Percentiles rank a stretch among this genome's conserved stretches.
Evolutionary conservation across 2,329 filamentous ascomycete genomes (phyloP).

Genomic region (Rachicladosporium sp.): DNA sequence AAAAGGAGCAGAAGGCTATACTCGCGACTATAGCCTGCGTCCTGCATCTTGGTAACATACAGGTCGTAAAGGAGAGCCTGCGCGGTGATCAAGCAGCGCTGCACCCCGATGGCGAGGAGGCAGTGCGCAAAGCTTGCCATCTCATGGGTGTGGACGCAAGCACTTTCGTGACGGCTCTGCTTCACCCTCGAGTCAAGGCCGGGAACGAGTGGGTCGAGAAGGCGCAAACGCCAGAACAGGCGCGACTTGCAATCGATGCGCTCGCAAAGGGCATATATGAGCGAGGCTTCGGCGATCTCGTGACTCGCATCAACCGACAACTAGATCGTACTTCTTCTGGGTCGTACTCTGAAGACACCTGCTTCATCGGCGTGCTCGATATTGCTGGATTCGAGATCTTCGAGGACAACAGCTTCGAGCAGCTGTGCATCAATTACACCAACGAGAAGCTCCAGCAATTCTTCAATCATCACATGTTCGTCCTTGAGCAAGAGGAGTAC

Average conservation of each 20-base stretch:
- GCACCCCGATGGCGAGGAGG: conserved; percentile 58
- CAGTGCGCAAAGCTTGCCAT: conserved; percentile 67
- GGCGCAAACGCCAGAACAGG: conserved; percentile 88
- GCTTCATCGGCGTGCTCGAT: conserved; percentile 95
- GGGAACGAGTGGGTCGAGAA: conserved; percentile 98
- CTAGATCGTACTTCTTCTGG: conserved; percentile 61
- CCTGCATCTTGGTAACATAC: conserved; percentile 84
- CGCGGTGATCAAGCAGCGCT: conserved; percentile 83
- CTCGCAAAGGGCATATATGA: conserved; percentile 96
- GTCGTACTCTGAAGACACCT: conserved; percentile 71
- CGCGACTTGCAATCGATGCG: conserved; percentile 77
- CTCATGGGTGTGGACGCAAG: conserved; percentile 80
- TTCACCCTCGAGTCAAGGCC: conserved; percentile 90
- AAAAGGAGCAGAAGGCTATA: conserved; percentile 71
- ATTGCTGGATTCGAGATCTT: conserved; percentile 99
- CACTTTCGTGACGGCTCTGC: conserved; percentile 72
- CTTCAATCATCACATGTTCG: conserved; percentile 99
- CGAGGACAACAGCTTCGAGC: conserved; percentile 95
- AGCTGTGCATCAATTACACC: conserved; percentile 98
- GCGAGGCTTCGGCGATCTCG: conserved; percentile 84
- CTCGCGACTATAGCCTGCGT: conserved; percentile 82
- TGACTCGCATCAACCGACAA: conserved; percentile 80
- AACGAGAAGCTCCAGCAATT: conserved; percentile 99
- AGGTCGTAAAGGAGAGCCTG: conserved; percentile 79
- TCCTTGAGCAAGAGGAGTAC: conserved; percentile 96